Evolutionary conservation across 148 eudicot genomes (phyloP), one percentile per base, ranked within the genome.

Genomic region (Polygonum maritimum): DNA sequence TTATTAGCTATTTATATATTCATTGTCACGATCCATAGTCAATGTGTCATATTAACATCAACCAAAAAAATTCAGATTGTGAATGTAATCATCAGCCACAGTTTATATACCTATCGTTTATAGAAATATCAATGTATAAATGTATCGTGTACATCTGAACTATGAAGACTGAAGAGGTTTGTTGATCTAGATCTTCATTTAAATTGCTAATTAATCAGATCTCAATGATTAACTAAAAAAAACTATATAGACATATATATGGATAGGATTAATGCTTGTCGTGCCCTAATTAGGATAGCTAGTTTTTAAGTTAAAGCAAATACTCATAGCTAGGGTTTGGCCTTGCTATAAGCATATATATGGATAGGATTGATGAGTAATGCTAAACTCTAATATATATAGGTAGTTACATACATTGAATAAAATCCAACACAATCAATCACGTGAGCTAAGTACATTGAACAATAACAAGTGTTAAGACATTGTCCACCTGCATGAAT

Each of bases 401-500:
- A 26, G 31, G 31, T 26, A 26, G 16, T 62, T 62, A 62, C 31
- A 31, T 26, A 62, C 69, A 62, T 26, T 62, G 69, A 62, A 62
- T 62, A 26, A 26, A 12, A 31, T 62, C 16, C 6, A 62, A 38
- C 15, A 2, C 31, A 26, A 26, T 22, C 13, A 26, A 62, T 62
- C 39, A 31, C 18, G 38, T 26, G 31, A 62, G 18, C 12, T 62
- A 9, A 62, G 21, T 62, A 26, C 69, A 62, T 62, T 62, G 69
- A 62, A 62, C 39, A 31, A 62, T 26, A 22, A 4, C 3, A 58
- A 19, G 65, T 62, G 10, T 19, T n/a, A 5, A 7, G n/a, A 54
- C 60, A 54, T n/a, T 54, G 60, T 62, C 69, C 38, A 62, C 69
- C 16, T 62, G 69, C 69, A 31, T 26, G 36, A 35, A 62, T 57